Evolutionary conservation across 495 filamentous ascomycete species (phyloP), one percentile per base, ranked within the genome.

Genomic region (Pseudomonodictys pantanalensis): DNA sequence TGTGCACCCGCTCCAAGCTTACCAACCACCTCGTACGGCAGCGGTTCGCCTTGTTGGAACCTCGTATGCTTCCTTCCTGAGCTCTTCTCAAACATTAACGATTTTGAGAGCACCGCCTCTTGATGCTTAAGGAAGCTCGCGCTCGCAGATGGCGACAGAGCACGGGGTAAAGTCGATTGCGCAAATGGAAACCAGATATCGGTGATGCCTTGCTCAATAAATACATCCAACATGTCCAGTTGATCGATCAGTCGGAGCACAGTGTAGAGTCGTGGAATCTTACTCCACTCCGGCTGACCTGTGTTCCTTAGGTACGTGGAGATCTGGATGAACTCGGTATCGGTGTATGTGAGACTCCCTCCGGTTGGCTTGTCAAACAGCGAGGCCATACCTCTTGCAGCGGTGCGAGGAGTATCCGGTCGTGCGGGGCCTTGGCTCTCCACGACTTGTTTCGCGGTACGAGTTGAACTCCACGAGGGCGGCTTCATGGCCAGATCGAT

Each of bases 101-200:
- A 15, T 20, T 46, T 50, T n/a, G 22, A 26, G 12, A 50, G 46
- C 10, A 50, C 46, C 23, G 22, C 22, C 20, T n/a, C 15, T 24
- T 50, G 46, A 15, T 15, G 12, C 26, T 50, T n/a, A 25, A 50
- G 46, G 26, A 50, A 50, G 22, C 18, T 50, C 46, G 20, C 46
- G 10, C 26, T 23, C 10, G 20, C 17, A 24, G 26, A 32, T n/a
- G 46, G 22, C 17, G 46, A 17, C 20, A 50, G 17, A 12, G 25
- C 26, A 29, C 15, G 10, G 10, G 46, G 46, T 25, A 50, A 24
- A 15, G 46, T 17, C 10, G 46, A 23, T 15, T 23, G 17, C 12
- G 46, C 15, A 29, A 50, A 50, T n/a, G 46, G 46, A 29, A 50
- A 50, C 46, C 46, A 50, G 20, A 50, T 26, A 50, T 50, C 46